Evolutionary conservation across 1,139 yeast genomes (phyloP).

Genomic region (Candida smagusa): DNA sequence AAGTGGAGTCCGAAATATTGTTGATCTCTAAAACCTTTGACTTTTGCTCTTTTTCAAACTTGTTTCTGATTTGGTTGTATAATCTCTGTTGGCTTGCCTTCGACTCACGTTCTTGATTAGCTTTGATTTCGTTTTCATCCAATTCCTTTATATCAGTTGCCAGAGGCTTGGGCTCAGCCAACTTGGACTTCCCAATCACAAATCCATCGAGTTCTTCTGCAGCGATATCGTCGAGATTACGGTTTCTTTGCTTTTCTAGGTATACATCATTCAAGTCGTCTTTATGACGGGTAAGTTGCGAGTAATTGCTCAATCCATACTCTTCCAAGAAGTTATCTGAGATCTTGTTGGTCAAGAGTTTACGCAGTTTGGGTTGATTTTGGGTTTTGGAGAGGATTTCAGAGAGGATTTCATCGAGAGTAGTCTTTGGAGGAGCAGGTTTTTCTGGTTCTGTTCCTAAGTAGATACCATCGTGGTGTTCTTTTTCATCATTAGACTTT

Average conservation of each 20-base stretch:
- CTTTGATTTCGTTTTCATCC: slow-evolving; percentile 26
- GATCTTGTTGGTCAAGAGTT: slow-evolving; percentile 28
- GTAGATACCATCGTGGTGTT: slow-evolving; percentile 32
- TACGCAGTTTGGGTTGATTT: slow-evolving; percentile 21
- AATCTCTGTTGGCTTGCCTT: slow-evolving; percentile 27
- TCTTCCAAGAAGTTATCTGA: slow-evolving; percentile 38
- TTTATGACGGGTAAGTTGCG: slow-evolving; percentile 21
- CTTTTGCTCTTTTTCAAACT: slow-evolving; percentile 20
- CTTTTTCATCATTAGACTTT: slow-evolving; percentile 1
- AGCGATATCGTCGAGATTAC: slow-evolving; percentile 23
- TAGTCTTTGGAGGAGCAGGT: neutral
- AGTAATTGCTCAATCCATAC: slow-evolving; percentile 36
- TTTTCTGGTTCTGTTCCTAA: slow-evolving; percentile 22
- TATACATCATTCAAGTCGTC: slow-evolving; percentile 30
- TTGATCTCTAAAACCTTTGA: slow-evolving; percentile 37
- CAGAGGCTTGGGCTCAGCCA: slow-evolving; percentile 7
- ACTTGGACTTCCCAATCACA: slow-evolving; percentile 28
- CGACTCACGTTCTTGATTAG: slow-evolving; percentile 22
- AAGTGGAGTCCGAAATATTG: slow-evolving; percentile 26
- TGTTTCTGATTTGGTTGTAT: slow-evolving; percentile 27
- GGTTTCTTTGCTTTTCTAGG: slow-evolving; percentile 16
- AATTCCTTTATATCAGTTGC: slow-evolving; percentile 15
- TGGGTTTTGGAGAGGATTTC: slow-evolving; percentile 16
- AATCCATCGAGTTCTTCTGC: slow-evolving; percentile 34
- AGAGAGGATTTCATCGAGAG: slow-evolving; percentile 2